Percentiles rank a stretch among this genome's conserved stretches.
phyloP scores from a whole-genome alignment of 257 asterid genomes.

The Haberlea rhodopensis region DNA sequence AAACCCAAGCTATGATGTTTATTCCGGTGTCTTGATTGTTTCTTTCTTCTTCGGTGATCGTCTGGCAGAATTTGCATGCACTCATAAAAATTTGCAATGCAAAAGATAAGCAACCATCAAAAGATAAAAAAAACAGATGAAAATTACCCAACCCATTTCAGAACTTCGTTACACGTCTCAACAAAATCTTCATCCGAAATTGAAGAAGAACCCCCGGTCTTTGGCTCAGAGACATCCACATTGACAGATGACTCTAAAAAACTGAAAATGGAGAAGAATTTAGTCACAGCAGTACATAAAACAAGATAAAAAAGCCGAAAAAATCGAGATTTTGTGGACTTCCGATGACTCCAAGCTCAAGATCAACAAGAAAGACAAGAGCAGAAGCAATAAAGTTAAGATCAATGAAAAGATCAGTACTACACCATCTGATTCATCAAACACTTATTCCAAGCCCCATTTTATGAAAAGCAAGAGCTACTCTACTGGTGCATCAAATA shows the following conservation, averaged over 20 bases:
- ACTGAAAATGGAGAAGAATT: conserved; percentile 29
- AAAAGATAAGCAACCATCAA: conserved; percentile 27
- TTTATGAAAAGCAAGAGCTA: conserved; percentile 49
- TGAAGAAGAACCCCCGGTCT: conserved; percentile 55
- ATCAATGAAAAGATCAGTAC: conserved; percentile 27
- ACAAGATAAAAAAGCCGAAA: conserved; percentile 25
- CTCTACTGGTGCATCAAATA: conserved; percentile 40
- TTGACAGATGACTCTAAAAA: conserved; percentile 50
- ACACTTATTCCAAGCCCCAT: conserved; percentile 3
- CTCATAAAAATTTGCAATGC: conserved; percentile 34
- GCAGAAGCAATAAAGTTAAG: conserved; percentile 23
- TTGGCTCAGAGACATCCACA: conserved; percentile 66
- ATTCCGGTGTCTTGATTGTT: neutral
- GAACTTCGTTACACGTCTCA: conserved; percentile 32
- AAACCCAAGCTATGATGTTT: neutral
- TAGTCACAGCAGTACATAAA: conserved; percentile 20
- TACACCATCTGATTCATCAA: conserved; percentile 7
- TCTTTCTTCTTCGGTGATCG: neutral
- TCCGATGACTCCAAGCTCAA: conserved; percentile 25
- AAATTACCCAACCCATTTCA: conserved; percentile 30
- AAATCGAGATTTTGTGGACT: conserved; percentile 11
- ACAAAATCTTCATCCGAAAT: conserved; percentile 52
- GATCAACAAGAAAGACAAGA: conserved; percentile 40
- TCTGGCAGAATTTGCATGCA: conserved; percentile 20
- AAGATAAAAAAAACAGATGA: conserved; percentile 33